Evolutionary conservation across 805 yeast species (phyloP), one percentile per base, ranked within the genome.

Genomic region (Saturnispora sanitii): DNA sequence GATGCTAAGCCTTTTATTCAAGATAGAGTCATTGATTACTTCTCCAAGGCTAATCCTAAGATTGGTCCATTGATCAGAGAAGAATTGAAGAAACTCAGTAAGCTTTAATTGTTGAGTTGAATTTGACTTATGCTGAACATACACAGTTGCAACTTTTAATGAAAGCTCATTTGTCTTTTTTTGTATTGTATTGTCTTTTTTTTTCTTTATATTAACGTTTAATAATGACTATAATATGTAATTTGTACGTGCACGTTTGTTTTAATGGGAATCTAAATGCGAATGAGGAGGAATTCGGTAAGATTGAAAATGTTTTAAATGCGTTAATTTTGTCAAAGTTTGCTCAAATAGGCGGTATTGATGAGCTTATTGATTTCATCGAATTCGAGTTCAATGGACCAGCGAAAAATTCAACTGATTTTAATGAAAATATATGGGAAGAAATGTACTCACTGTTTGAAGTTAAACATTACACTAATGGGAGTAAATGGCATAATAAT

Each of bases 11-110:
- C 82, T 37, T 72, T 70, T 38, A 76, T 87, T 50, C 95, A 82
- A 68, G 85, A 84, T 57, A 67, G 79, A 46, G 94, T 84, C 23
- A 70, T 79, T 54, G 84, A 73, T 46, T 75, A 79, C 75, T 90
- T 87, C 58, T 56, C 71, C 43, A 78, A 79, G 62, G 94, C 87
- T 40, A 73, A 77, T 55, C 71, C 73, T 34, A 75, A 72, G 40
- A 71, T 90, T 58, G 87, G 85, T 45, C 68, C 64, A 38, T 71
- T 70, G 48, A 75, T 90, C 57, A 76, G 77, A 62, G 72, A 67
- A 51, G 94, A 79, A 57, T 37, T 48, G 19, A 45, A 43, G 19
- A 44, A 35, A 28, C 19, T 46, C n/a, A 44, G 44, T 28, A 47
- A 45, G 31, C 33, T 46, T 17, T 46, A 41, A 33, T 5, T 15